Evolutionary conservation across 768 basidiomycete genomes (phyloP).

Genomic region (Naganishia friedmannii): DNA sequence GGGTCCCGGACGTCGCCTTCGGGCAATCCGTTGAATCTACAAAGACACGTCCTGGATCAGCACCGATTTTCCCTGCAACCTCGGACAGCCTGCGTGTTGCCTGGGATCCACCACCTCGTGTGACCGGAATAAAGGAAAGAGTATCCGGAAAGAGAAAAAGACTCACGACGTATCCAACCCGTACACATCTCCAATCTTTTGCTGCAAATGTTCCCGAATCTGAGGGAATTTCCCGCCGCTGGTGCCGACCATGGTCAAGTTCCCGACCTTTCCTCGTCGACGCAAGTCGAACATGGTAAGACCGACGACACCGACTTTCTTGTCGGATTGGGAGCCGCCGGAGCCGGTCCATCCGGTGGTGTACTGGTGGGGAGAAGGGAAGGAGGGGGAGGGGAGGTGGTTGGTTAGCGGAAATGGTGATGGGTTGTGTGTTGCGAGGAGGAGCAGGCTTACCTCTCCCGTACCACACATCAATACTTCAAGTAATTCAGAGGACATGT

Average conservation of each 20-base stretch:
- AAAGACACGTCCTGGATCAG: too few species aligned
- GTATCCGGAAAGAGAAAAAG: too few species aligned
- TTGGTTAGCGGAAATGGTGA: background rate
- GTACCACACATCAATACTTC: conserved; percentile 73
- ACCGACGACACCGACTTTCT: conserved; percentile 83
- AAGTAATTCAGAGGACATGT: conserved; percentile 52
- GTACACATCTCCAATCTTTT: conserved; percentile 80
- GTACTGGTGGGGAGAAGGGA: conserved; percentile 67
- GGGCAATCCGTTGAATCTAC: conserved; percentile 75
- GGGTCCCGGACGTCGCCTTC: conserved; percentile 66
- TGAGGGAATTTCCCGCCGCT: conserved; percentile 75
- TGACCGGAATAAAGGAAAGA: too few species aligned
- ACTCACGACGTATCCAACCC: conserved; percentile 79
- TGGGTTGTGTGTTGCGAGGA: conserved; percentile 29
- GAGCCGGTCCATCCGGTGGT: conserved; percentile 90
- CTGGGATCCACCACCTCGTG: too few species aligned
- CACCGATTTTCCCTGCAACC: too few species aligned
- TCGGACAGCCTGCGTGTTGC: too few species aligned
- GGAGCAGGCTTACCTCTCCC: conserved; percentile 57
- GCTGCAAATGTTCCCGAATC: conserved; percentile 72
- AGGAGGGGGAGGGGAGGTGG: conserved; percentile 18
- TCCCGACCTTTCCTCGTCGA: conserved; percentile 68
- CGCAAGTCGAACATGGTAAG: conserved; percentile 86
- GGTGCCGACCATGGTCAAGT: conserved; percentile 76
- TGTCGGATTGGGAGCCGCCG: conserved; percentile 91